Conservation (phyloP, 257 asterid species). For the Rhazya stricta region DNA sequence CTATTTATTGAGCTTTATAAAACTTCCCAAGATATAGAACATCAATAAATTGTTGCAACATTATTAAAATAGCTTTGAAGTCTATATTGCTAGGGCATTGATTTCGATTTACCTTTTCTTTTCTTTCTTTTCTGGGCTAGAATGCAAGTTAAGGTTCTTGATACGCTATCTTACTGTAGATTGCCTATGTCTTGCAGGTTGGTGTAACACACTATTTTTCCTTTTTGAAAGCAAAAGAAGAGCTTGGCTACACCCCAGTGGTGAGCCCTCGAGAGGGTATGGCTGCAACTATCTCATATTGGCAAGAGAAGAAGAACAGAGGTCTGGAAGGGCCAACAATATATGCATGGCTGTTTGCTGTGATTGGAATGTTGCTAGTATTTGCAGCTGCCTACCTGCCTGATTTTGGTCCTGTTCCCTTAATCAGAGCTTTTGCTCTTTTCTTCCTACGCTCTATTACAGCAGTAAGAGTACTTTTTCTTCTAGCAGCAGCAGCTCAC, state of each 20-base stretch:
- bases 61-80: background rate
- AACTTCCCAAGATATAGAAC: background rate
- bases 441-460: slow-evolving; percentile 50
- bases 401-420: slow-evolving; percentile 56
- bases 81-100: background rate
- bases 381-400: slow-evolving; percentile 80
- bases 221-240: slow-evolving; percentile 78
- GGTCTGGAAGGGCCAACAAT: slow-evolving; percentile 70
- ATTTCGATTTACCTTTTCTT: background rate
- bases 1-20: background rate
- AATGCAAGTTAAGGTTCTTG: background rate
- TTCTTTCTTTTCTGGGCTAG: background rate
- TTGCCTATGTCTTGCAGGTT: slow-evolving; percentile 41
- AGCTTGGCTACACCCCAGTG: slow-evolving; percentile 75
- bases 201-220: slow-evolving; percentile 95
- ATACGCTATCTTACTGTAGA: background rate
- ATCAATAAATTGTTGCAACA: background rate
- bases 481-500: slow-evolving; percentile 44
- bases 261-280: slow-evolving; percentile 73
- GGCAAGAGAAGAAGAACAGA: slow-evolving; percentile 68
- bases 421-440: slow-evolving; percentile 45
- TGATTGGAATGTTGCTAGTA: slow-evolving; percentile 52
- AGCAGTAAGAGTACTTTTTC: slow-evolving; percentile 33
- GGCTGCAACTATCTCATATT: slow-evolving; percentile 70
- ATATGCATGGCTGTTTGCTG: slow-evolving; percentile 45